Conservation (phyloP, 202 grass and related monocot species). For the Bolboschoenoplectus hybrid region DNA sequence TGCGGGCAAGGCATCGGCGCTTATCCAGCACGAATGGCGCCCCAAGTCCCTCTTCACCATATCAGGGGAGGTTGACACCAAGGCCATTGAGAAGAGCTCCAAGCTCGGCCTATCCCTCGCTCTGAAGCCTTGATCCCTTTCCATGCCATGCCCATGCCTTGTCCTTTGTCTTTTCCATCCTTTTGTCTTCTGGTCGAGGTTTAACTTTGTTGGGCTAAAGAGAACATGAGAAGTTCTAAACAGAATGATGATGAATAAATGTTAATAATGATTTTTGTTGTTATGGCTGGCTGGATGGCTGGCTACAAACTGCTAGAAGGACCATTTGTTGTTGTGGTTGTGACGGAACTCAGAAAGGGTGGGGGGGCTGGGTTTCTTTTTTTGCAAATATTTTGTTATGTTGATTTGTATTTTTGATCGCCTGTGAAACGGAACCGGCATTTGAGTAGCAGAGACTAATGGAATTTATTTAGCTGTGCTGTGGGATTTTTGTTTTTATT, state of each 20-base stretch:
- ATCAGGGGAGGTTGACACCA: conserved; percentile 80
- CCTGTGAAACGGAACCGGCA: conserved; percentile 30
- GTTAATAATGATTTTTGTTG: conserved; percentile 7
- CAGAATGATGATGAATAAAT: conserved; percentile 1
- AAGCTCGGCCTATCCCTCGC: conserved; percentile 72
- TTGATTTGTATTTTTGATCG: conserved; percentile 20
- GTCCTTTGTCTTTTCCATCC: conserved; percentile 31
- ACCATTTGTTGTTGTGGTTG: conserved; percentile 20
- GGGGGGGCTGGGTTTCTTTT: neutral
- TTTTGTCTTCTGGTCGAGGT: neutral
- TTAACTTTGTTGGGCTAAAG: conserved; percentile 8
- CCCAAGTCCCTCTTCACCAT: conserved; percentile 73
- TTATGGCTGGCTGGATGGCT: neutral
- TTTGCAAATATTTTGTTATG: conserved; percentile 23
- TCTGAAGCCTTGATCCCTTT: conserved; percentile 68
- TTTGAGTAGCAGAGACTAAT: conserved; percentile 28
- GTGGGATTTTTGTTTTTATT: neutral
- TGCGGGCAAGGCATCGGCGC: conserved; percentile 67
- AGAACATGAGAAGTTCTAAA: neutral
- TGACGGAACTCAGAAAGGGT: neutral
- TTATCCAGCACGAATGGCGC: conserved; percentile 81
- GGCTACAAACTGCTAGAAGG: neutral
- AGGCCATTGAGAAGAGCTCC: conserved; percentile 96
- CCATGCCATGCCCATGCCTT: conserved; percentile 16
- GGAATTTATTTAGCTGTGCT: conserved; percentile 9